phyloP scores from a whole-genome alignment of 495 filamentous ascomycete species.

The Talaromyces nanjingensis region DNA sequence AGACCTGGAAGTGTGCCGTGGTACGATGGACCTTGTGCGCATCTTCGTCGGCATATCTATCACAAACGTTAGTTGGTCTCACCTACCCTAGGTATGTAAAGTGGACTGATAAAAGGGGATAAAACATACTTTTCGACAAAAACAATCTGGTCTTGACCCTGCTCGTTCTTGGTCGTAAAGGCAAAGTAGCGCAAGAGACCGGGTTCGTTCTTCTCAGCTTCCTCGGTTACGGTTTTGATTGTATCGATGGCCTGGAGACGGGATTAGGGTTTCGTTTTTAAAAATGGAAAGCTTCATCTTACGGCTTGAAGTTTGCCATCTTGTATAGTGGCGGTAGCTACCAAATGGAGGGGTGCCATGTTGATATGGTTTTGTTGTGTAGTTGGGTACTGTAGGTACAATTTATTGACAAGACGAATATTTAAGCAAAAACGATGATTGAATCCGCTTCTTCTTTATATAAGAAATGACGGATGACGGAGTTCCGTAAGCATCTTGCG shows the following conservation, averaged over 20 bases:
- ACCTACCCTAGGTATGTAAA: neutral
- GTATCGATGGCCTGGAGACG: neutral
- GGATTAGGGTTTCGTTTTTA: neutral
- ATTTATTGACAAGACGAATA: no score
- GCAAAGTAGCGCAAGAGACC: neutral
- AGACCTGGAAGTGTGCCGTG: neutral
- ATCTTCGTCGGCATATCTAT: slow-evolving; percentile 5
- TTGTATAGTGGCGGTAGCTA: slow-evolving; percentile 1
- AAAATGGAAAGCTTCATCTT: neutral
- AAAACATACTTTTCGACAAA: slow-evolving; percentile 5
- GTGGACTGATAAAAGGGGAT: neutral
- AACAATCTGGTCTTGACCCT: slow-evolving; percentile 8
- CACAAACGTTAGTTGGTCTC: neutral
- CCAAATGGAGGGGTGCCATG: slow-evolving; percentile 1
- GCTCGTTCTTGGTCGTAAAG: slow-evolving; percentile 4
- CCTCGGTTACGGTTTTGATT: neutral
- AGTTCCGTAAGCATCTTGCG: neutral
- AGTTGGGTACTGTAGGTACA: no score
- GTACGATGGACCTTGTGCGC: neutral
- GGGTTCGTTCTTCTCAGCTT: slow-evolving; percentile 2
- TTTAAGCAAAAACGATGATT: no score
- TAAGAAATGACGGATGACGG: neutral
- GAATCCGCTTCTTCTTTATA: neutral
- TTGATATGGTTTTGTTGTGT: neutral
- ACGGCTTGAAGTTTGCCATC: slow-evolving; percentile 5